Base-by-base conservation (phyloP, 192 early-diverging fungal genomes). In the Dissophora ornata region DNA sequence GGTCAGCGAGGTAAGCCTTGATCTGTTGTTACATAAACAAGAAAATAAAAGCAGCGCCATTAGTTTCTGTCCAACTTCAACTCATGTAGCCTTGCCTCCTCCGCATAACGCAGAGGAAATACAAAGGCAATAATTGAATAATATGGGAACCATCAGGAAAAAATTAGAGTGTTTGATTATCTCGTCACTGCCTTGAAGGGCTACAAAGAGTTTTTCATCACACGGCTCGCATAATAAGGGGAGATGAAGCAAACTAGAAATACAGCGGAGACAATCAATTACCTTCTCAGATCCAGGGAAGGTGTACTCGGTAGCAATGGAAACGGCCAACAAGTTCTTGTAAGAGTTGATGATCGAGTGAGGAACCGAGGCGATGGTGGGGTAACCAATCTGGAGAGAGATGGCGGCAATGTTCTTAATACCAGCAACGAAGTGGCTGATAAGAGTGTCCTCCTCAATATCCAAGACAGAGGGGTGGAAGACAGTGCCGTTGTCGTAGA, bases 331-430 rank as follows among this genome's bases (percentile, higher is more conserved):
- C 69, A 99, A 78, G 74, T 96, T 93, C 94, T 97, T 99, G 94
- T 95, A 99, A 73, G 91, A 89, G 89, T 97, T 97, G 91, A 95
- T 91, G 82, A 95, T 80, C 67, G 93, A 83, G 94, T 99, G 98
- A 57, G 97, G 98, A 55, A 98, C 92, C 28, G 97, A 90, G 55
- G 93, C 91, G 69, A 92, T 61, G 36, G 93, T 86, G 66, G 91
- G 89, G 85, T 91, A 94, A 81, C 88, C 84, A 45, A 87, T 80
- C 58, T 83, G 86, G 78, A 95, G 85, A 56, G 97, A 98, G 82
- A 99, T 85, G 65, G 91, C 63, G 40, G 94, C 91, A 74, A 96
- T 80, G 69, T 85, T 80, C 79, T 85, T 83, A 80, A 93, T 88
- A 63, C 88, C 90, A 75, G 81, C 82, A 77, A 93, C 64, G 55